Conservation (phyloP, 768 basidiomycete species). For the Symmetrospora coprosmae region DNA sequence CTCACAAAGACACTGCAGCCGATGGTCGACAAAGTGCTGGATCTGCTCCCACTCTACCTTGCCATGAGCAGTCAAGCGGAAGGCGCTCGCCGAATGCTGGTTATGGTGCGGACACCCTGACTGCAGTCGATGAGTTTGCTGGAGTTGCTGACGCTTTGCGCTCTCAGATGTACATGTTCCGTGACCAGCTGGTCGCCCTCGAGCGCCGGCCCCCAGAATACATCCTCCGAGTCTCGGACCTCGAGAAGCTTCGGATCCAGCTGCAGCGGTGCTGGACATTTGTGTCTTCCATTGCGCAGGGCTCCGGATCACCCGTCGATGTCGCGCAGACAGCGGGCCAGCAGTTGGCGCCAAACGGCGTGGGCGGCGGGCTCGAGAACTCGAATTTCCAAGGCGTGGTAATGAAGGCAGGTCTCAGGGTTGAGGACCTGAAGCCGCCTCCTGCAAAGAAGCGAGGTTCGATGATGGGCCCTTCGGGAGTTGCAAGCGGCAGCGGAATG, state of each 20-base stretch:
- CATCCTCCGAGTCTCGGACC: conserved; percentile 25
- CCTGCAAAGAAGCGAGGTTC: conserved; percentile 27
- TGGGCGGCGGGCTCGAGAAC: too few species aligned
- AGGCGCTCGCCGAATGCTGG: conserved; percentile 21
- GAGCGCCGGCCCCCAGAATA: conserved; percentile 22
- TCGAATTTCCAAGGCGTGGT: too few species aligned
- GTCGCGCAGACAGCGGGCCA: neutral
- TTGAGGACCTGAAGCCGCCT: conserved; percentile 31
- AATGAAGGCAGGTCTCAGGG: conserved; percentile 22
- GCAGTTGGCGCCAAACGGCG: too few species aligned
- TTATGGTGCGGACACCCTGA: conserved; percentile 29
- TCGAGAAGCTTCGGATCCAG: conserved; percentile 27
- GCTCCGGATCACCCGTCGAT: neutral
- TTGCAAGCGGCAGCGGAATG: conserved; percentile 14
- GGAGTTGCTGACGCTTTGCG: neutral
- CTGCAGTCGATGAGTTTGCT: neutral
- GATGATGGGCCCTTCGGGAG: too few species aligned
- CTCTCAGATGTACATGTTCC: conserved; percentile 26
- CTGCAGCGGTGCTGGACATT: conserved; percentile 29
- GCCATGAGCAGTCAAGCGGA: conserved; percentile 26
- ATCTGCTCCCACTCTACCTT: conserved; percentile 29
- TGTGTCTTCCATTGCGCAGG: conserved; percentile 22
- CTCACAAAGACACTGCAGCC: conserved; percentile 25
- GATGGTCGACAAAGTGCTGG: conserved; percentile 26
- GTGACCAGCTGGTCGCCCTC: conserved; percentile 26